phyloP scores from a whole-genome alignment of 176 grass and related monocot species.

The Lolium multiflorum region DNA sequence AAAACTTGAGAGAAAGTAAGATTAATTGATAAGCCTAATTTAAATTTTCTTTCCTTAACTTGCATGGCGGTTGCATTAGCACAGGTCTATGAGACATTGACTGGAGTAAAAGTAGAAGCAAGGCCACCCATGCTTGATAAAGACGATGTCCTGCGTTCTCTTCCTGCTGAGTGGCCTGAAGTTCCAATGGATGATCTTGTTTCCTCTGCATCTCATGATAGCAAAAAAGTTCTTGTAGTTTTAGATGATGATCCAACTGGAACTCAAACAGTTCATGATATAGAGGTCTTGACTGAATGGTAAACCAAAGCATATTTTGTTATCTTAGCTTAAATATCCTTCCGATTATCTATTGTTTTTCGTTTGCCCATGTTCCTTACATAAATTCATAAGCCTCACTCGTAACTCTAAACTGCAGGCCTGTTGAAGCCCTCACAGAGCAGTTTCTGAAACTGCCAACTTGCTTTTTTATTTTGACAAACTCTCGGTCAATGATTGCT shows the following conservation, averaged over 20 bases:
- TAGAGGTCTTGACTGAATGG: slow-evolving; percentile 99
- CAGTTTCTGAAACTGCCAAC: slow-evolving; percentile 78
- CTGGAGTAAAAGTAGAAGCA: slow-evolving; percentile 95
- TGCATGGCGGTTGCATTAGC: slow-evolving; percentile 12
- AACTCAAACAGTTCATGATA: slow-evolving; percentile 97
- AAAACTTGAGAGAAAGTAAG: slow-evolving; percentile 8
- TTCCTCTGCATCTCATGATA: slow-evolving; percentile 55
- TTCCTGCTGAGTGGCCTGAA: slow-evolving; percentile 83
- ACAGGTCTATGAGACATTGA: slow-evolving; percentile 95
- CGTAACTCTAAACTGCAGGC: slow-evolving; percentile 63
- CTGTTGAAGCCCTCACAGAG: slow-evolving; percentile 72
- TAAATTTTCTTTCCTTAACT: not conserved
- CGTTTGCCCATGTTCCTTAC: slow-evolving; percentile 26
- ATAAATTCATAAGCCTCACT: slow-evolving; percentile 26
- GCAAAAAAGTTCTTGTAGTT: slow-evolving; percentile 83
- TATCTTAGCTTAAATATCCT: slow-evolving; percentile 8
- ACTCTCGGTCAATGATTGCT: slow-evolving; percentile 85
- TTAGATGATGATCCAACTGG: slow-evolving; percentile 98
- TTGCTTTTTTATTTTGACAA: slow-evolving; percentile 98
- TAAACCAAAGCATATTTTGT: slow-evolving; percentile 41
- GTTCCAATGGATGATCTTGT: slow-evolving; percentile 70
- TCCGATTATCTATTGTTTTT: slow-evolving; percentile 11
- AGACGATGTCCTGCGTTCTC: slow-evolving; percentile 69
- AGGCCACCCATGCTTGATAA: slow-evolving; percentile 68
- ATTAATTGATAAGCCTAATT: not conserved